Evolutionary conservation across 768 basidiomycete species (phyloP), one percentile per base, ranked within the genome.

Genomic region (Termitomyces sp.): DNA sequence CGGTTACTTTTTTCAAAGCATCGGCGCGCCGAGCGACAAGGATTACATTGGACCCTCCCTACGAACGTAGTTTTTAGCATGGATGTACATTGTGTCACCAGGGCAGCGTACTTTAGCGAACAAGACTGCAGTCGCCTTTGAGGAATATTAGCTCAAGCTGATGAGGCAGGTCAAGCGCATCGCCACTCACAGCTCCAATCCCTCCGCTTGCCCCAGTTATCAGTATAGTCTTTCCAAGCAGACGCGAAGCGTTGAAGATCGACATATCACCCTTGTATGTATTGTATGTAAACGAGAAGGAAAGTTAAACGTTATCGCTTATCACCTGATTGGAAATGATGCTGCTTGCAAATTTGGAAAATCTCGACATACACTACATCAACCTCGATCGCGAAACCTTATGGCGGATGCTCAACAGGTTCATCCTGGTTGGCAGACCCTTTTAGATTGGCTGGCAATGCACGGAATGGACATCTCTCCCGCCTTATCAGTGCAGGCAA

Each of bases 121-220:
- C 49, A 97, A 81, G 47, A 93, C 65, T 36, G 94, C 94, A 3
- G 94, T 87, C 4, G 90, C 91, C 91, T 94, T 68, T 10, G 47
- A 43, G 47, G 28, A 16, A 56, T 24, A 43, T 40, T 26, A 58
- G 26, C 32, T 47, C 18, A 43, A 58, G 44, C 13, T 20, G 24
- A 40, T 20, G 8, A 13, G 20, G 7, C 16, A 44, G 30, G 9
- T 24, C 9, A 10, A 48, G n/a, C 9, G 47, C 52, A 22, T 35
- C 33, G 22, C n/a, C 72, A 58, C 87, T 68, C 66, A 92, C 91
- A 55, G 92, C 88, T 56, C 94, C 94, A 62, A 96, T 96, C 45
- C 94, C 94, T 44, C 87, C 83, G 68, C 89, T 91, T 4, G 94
- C 93, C 22, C 94, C 94, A 30, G 94, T 96, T 60, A 96, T 81